These are phyloP conservation scores for Pythium volutum DNA, from an alignment of 352 stramenopile genomes.

Conservation along the genomic window DNA sequence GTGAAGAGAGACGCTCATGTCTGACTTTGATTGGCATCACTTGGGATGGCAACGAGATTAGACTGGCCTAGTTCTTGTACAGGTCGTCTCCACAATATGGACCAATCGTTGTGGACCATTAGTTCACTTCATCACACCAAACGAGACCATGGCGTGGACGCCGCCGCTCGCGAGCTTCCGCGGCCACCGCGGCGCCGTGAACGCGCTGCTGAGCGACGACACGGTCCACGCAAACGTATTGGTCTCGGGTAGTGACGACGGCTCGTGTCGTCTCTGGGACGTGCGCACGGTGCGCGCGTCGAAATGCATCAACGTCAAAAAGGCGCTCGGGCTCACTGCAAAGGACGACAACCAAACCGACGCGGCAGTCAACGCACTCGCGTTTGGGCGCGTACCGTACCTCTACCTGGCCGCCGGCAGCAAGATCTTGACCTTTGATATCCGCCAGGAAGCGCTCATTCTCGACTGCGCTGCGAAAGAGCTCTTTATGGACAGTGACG, in stretches of 20 bases:
- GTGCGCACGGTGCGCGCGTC: constrained; percentile 50
- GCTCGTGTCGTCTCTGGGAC: constrained; percentile 69
- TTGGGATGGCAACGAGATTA: neutral
- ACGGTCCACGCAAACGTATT: constrained; percentile 45
- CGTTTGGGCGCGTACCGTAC: constrained; percentile 39
- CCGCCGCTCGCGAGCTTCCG: constrained; percentile 42
- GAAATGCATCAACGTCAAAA: constrained; percentile 65
- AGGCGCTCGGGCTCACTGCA: constrained; percentile 35
- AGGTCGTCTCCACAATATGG: neutral
- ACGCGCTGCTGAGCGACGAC: constrained; percentile 59
- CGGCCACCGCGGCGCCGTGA: constrained; percentile 58
- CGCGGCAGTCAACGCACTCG: constrained; percentile 59
- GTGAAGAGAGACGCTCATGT: too few species aligned
- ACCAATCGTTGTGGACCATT: neutral
- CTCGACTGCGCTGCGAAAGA: constrained; percentile 50
- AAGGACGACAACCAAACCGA: constrained; percentile 32
- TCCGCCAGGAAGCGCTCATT: constrained; percentile 55
- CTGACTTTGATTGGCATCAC: too few species aligned
- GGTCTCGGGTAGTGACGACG: constrained; percentile 66
- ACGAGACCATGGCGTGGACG: constrained; percentile 16
- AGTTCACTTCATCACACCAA: neutral
- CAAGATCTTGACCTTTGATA: constrained; percentile 68
- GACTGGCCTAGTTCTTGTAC: neutral
- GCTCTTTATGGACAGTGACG: constrained; percentile 56
- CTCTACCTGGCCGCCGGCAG: constrained; percentile 58